Base-by-base conservation (phyloP, 495 filamentous ascomycete genomes). In the Rostrohypoxylon terebratum region DNA sequence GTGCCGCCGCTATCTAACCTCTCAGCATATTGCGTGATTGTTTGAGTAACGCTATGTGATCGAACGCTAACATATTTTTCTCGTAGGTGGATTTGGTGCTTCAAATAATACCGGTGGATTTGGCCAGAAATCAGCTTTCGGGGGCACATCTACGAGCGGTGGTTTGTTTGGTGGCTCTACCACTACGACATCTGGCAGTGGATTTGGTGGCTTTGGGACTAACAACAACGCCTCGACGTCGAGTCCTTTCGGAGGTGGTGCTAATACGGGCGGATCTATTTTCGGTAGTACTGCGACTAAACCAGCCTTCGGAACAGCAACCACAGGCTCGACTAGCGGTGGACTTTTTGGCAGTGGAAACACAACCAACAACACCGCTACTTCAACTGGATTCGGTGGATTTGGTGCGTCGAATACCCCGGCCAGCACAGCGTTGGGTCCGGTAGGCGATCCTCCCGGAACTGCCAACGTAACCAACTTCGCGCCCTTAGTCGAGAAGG, bases 401-500 rank as follows among this genome's bases (percentile, higher is more conserved):
- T 75, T 79, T 20, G 77, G 79, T 42, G 78, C 80, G 36, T 59
- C 63, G 40, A 81, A 74, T 48, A 74, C 80, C 33, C 71, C 78
- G 28, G 75, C 83, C 14, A 85, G 77, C 20, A 77, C 79, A 55
- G 86, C 81, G n/a, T 87, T 88, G 69, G 87, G 88, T 14, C 75
- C 83, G 55, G 73, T 87, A 71, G 81, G 82, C 74, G 83, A 90
- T 59, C 84, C 85, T 60, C 84, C 84, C 47, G 86, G 96, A 57
- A 99, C 96, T 6, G 93, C 87, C 16, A 83, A 81, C 68, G 87
- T 90, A 20, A 79, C 82, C 13, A 89, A 90, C 6, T 99, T 97
- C 81, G 83, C 86, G 50, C 81, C 93, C 0, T 87, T 86, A 42
- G 83, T 85, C n/a, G 96, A 99, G 81, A 98, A 97, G 77, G 96